phyloP scores from a whole-genome alignment of 2,329 filamentous ascomycete genomes.

The Podosphaera leucotricha region DNA sequence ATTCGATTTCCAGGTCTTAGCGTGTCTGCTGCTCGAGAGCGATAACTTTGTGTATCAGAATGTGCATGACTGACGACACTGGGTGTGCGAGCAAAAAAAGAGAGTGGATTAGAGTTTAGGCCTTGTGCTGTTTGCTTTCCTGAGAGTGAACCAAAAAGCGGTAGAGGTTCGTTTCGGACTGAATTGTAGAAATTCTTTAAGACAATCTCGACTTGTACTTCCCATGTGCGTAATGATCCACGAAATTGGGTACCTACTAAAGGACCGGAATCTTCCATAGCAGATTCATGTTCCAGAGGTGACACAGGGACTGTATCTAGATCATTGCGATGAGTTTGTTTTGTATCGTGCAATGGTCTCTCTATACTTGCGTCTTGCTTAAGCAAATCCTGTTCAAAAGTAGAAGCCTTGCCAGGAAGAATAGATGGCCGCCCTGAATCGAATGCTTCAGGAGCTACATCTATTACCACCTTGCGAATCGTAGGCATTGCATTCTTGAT shows the following conservation, averaged over 20 bases:
- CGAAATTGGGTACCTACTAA: conserved; percentile 57
- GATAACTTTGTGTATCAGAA: conserved; percentile 53
- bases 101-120: conserved; percentile 37
- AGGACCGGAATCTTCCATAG: conserved; percentile 39
- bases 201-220: conserved; percentile 69
- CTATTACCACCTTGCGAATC: conserved; percentile 50
- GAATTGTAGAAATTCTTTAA: conserved; percentile 80
- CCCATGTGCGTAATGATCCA: conserved; percentile 60
- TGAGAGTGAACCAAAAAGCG: conserved; percentile 49
- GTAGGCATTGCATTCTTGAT: conserved; percentile 92
- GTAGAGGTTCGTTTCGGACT: conserved; percentile 68
- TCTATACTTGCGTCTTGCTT: conserved; percentile 6
- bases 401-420: conserved; percentile 19
- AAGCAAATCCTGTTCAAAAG: conserved; percentile 9
- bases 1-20: conserved; percentile 23
- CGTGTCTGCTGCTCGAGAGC: conserved; percentile 42
- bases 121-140: conserved; percentile 19
- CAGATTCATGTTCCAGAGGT: conserved; percentile 16
- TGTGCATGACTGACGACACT: conserved; percentile 84
- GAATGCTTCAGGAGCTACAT: conserved; percentile 45
- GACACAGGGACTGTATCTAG: conserved; percentile 13
- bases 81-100: conserved; percentile 53
- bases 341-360: conserved; percentile 15
- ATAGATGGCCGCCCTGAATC: conserved; percentile 27
- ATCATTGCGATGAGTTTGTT: conserved; percentile 10